These are phyloP conservation scores for Cicer pinnatifidum DNA, from an alignment of 306 rosid genomes.

Conservation along the genomic window DNA sequence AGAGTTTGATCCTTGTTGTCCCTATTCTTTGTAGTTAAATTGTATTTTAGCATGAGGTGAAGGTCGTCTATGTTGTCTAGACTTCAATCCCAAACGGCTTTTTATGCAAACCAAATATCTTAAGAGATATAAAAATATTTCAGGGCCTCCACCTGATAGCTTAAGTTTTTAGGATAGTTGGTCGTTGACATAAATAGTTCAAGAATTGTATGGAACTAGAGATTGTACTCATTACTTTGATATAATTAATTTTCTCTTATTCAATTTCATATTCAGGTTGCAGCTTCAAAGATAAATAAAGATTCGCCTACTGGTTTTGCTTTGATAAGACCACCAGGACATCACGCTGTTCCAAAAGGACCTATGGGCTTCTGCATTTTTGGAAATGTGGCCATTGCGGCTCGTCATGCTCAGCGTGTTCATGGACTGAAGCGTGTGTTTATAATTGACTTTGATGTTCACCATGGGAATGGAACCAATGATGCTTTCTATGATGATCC, in stretches of 20 bases:
- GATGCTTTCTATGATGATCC: conserved; percentile 94
- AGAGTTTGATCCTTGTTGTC: conserved; percentile 16
- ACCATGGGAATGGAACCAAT: conserved; percentile 94
- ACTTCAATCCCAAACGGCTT: conserved; percentile 11
- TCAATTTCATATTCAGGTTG: conserved; percentile 56
- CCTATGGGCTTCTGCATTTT: conserved; percentile 95
- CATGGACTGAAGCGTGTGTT: conserved; percentile 87
- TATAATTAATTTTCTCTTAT: conserved; percentile 20
- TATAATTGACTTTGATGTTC: conserved; percentile 91
- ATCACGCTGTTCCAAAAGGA: conserved; percentile 91
- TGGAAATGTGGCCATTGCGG: conserved; percentile 90
- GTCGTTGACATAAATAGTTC: conserved; percentile 24
- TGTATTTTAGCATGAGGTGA: conserved; percentile 25
- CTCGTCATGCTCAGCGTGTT: conserved; percentile 84
- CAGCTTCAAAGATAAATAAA: conserved; percentile 62
- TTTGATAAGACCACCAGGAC: conserved; percentile 96
- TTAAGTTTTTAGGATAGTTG: conserved; percentile 21
- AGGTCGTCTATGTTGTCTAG: neutral
- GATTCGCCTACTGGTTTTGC: conserved; percentile 88
- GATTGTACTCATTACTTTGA: conserved; percentile 14
- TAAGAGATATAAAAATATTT: conserved; percentile 22
- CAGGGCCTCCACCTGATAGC: conserved; percentile 8
- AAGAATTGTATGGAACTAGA: conserved; percentile 19
- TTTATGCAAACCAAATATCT: conserved; percentile 15
- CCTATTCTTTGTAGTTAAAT: conserved; percentile 4